Percentiles rank a stretch among this genome's conserved stretches.
phyloP scores from a whole-genome alignment of 2,329 filamentous ascomycete species.

The Thielaviopsis musarum region DNA sequence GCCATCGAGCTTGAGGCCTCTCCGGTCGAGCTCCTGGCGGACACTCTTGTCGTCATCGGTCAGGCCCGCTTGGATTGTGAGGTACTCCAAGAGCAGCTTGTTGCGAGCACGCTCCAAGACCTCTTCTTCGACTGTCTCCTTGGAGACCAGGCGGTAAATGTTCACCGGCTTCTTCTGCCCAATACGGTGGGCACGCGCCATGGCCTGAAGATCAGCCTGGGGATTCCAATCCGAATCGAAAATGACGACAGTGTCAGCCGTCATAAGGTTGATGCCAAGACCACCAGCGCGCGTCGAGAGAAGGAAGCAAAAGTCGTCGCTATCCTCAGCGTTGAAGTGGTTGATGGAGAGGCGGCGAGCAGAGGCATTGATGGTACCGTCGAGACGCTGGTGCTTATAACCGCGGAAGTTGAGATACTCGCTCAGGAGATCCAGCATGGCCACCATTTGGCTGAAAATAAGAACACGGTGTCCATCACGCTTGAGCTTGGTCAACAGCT shows the following conservation, averaged over 20 bases:
- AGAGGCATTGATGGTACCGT: slow-evolving; percentile 82
- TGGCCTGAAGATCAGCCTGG: slow-evolving; percentile 92
- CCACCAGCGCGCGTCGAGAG: slow-evolving; percentile 91
- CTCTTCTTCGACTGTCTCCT: slow-evolving; percentile 96
- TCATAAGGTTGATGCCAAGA: slow-evolving; percentile 98
- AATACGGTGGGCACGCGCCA: slow-evolving; percentile 95
- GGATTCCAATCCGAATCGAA: slow-evolving; percentile 99
- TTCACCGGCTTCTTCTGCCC: slow-evolving; percentile 92
- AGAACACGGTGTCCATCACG: slow-evolving; percentile 88
- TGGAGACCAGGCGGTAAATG: slow-evolving; percentile 90
- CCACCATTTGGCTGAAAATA: slow-evolving; percentile 99
- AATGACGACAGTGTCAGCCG: slow-evolving; percentile 90
- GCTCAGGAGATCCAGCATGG: slow-evolving; percentile 89
- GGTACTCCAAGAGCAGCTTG: slow-evolving; percentile 91
- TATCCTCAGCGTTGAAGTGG: slow-evolving; percentile 94
- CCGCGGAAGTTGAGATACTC: slow-evolving; percentile 86
- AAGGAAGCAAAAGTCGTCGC: slow-evolving; percentile 90
- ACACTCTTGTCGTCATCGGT: slow-evolving; percentile 84
- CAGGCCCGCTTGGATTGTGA: slow-evolving; percentile 92
- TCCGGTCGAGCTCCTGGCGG: slow-evolving; percentile 59
- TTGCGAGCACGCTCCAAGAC: slow-evolving; percentile 91
- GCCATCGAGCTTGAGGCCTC: slow-evolving; percentile 56
- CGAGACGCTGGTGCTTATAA: slow-evolving; percentile 88
- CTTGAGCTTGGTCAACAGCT: slow-evolving; percentile 83
- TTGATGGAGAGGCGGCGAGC: slow-evolving; percentile 89